Base-by-base conservation (phyloP, 768 basidiomycete species). In the Podaxis pistillaris region DNA sequence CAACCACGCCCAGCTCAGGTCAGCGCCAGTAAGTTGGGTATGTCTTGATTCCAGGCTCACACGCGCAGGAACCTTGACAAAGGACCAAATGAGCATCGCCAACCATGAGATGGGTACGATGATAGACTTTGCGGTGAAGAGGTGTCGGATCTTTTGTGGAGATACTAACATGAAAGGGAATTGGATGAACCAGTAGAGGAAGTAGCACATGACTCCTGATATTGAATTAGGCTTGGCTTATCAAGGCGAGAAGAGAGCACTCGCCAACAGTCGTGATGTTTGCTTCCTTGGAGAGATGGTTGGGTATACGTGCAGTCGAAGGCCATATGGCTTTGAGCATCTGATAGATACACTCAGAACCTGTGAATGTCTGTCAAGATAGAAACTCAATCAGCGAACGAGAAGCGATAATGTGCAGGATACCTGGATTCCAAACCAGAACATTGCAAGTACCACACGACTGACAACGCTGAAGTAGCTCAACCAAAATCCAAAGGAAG, bases 291-390 rank as follows among this genome's bases (percentile, higher is more conserved):
- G 89, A 74, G 3, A 93, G 77, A 58, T 78, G 81, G 68, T 93
- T 93, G 0, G 86, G 86, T 36, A 93, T 71, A 54, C 74, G 81
- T 13, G 82, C 82, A 44, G 85, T 79, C 0, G 86, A 86, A 0
- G 91, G 91, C 91, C 91, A 93, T 30, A 93, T 90, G 1, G 91
- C 91, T 70, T 89, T 90, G 15, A 91, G 75, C 89, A 90, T 91
- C 71, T 91, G 90, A 68, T 90, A 89, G 22, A 91, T 79, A 62
- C 86, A 88, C 72, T 91, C 87, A n/a, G 87, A 88, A 7, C 89
- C 86, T 9, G 78, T 81, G 64, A 73, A 86, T 12, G 82, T 77
- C 84, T 86, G 58, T 22, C 4, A 19, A 5, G 9, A 13, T 22
- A 3, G 12, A 33, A 15, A n/a, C 2, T 47, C 12, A 61, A 24